Base-by-base conservation (phyloP, 2,329 filamentous ascomycete genomes). In the Neofusicoccum parvum region DNA sequence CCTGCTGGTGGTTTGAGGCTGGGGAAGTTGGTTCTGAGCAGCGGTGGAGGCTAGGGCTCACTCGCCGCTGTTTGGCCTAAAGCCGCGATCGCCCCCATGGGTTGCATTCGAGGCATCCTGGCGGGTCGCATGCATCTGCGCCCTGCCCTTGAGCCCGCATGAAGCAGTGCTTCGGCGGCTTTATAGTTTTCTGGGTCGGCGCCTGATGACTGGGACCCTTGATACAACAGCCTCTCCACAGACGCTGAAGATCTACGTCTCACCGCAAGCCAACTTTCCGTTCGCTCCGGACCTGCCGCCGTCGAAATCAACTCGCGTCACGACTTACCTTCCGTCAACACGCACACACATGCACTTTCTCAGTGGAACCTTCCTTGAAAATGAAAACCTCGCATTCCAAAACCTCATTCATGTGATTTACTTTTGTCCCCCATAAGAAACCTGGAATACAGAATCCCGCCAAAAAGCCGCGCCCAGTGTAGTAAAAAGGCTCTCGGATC, bases 381-480 rank as follows among this genome's bases (percentile, higher is more conserved):
- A 46, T 58, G 11, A 60, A 60, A 48, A 15, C 23, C 41, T 60
- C 32, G 27, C 56, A 60, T 48, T 49, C 41, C 41, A 37, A 48
- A 60, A 17, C 56, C 41, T 32, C 27, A n/a, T 59, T 20, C 39
- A 43, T 37, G 32, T 53, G 50, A 46, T 36, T 37, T 60, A 41
- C 59, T 62, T 62, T 62, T 62, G 14, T n/a, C 12, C 23, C 48
- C 59, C 59, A n/a, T 36, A 27, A 51, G 36, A 62, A 62, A 51
- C 45, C 45, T 49, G 56, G 41, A 62, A 64, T 54, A 53, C 60
- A 64, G 27, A 51, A 64, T 23, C 43, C 48, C 9, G 46, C 48
- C 60, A 51, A 53, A 64, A 51, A 64, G 60, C 60, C 60, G 49
- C 60, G 49, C 62, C 62, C 62, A 64, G 15, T 54, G 20, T 45